A percentile compares a stretch with the other conserved stretches of the same genome.
phyloP scores from a whole-genome alignment of 371 early-diverging fungal genomes.

The Zychaea mexicana region DNA sequence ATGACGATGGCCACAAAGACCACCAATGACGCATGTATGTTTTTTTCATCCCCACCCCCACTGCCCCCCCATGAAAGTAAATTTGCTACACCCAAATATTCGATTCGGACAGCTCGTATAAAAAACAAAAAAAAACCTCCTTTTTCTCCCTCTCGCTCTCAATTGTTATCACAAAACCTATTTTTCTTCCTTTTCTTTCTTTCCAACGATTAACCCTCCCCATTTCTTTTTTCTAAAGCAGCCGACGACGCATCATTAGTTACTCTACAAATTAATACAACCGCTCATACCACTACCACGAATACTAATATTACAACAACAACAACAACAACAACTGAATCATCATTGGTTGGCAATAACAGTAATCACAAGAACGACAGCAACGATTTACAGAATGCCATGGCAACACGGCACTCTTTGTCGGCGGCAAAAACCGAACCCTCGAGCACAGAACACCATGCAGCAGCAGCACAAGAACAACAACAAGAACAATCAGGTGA shows the following conservation, averaged over 20 bases:
- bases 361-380: background rate
- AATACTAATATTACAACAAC: background rate
- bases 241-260: background rate
- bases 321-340: background rate
- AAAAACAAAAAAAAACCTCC: too few relatives aligned
- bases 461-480: background rate
- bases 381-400: slow-evolving; percentile 16
- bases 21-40: too few relatives aligned
- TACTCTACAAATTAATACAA: background rate
- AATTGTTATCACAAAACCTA: too few relatives aligned
- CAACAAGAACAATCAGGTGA: background rate
- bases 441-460: background rate
- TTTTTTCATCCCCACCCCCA: too few relatives aligned
- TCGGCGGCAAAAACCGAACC: slow-evolving; percentile 4
- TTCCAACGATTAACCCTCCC: too few relatives aligned
- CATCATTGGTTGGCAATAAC: background rate
- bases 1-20: too few relatives aligned
- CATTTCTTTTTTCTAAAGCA: too few relatives aligned
- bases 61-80: too few relatives aligned
- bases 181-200: too few relatives aligned
- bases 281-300: background rate
- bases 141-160: too few relatives aligned
- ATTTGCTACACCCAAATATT: too few relatives aligned
- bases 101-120: too few relatives aligned
- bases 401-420: slow-evolving; percentile 17